Percentiles rank a stretch among this genome's conserved stretches.
These are phyloP conservation scores for Kodamaea nitidulidarum DNA, from an alignment of 805 yeast species.

Conservation along the genomic window DNA sequence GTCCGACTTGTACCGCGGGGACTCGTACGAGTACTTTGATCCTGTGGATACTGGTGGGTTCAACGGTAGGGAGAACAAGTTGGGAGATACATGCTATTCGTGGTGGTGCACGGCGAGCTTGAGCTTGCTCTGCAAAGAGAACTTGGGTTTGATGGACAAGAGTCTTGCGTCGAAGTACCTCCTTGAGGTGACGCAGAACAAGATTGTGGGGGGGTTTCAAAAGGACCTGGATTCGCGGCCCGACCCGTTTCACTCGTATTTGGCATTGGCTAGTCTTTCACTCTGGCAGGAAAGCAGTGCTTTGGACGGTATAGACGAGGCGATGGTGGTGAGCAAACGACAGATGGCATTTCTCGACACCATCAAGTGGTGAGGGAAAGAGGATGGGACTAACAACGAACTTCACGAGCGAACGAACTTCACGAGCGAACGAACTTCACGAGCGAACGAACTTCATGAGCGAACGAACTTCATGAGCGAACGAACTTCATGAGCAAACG, in stretches of 20 bases:
- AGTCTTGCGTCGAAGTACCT: slow-evolving; percentile 41
- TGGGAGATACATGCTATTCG: slow-evolving; percentile 81
- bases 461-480: too few relatives aligned
- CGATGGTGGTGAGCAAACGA: slow-evolving; percentile 2
- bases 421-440: too few relatives aligned
- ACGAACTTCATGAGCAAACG: too few relatives aligned
- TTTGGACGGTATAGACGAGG: slow-evolving; percentile 8
- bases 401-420: too few relatives aligned
- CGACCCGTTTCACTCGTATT: slow-evolving; percentile 65
- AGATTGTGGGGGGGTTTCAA: slow-evolving; percentile 70
- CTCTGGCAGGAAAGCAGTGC: slow-evolving; percentile 15
- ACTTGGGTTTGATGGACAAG: slow-evolving; percentile 32
- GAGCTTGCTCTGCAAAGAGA: slow-evolving; percentile 31
- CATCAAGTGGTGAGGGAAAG: background rate
- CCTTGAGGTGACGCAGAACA: slow-evolving; percentile 54
- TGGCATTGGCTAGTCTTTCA: slow-evolving; percentile 55
- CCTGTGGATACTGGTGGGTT: slow-evolving; percentile 66
- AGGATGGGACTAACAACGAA: too few relatives aligned
- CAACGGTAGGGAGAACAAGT: slow-evolving; percentile 83
- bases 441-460: too few relatives aligned
- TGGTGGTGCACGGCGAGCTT: slow-evolving; percentile 77
- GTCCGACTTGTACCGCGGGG: slow-evolving; percentile 23
- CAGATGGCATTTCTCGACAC: slow-evolving; percentile 7
- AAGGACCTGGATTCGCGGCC: slow-evolving; percentile 63
- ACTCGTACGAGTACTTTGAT: slow-evolving; percentile 36